Evolutionary conservation across 2,329 filamentous ascomycete species (phyloP).

Genomic region (Colletotrichum chrysophilum): DNA sequence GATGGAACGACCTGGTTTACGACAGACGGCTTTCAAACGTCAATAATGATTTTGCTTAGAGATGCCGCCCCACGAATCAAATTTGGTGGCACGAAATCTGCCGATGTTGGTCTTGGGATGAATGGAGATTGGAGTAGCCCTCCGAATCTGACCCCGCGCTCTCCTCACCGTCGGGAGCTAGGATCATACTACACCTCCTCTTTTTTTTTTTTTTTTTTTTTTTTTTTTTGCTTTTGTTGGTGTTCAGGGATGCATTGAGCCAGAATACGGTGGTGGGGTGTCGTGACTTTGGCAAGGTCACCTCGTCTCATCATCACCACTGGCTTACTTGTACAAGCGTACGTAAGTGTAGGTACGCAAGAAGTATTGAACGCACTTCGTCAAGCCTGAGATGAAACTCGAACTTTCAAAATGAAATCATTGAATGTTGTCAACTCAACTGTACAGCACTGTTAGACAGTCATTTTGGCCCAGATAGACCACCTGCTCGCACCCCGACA

Average conservation of each 20-base stretch:
- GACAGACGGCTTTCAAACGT: background rate
- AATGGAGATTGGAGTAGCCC: background rate
- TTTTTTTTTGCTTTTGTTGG: background rate
- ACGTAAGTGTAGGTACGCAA: background rate
- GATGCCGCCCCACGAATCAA: background rate
- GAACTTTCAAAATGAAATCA: background rate
- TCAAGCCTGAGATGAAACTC: background rate
- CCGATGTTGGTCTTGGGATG: conserved; percentile 1
- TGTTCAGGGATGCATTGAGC: background rate
- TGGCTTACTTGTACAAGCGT: background rate
- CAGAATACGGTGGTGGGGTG: background rate
- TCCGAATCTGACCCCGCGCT: background rate
- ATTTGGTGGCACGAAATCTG: background rate
- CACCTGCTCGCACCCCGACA: background rate
- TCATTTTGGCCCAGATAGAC: background rate
- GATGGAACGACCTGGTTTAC: background rate
- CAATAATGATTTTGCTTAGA: background rate
- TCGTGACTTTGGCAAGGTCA: background rate
- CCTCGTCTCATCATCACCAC: background rate
- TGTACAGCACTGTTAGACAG: background rate
- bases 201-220: too few species aligned
- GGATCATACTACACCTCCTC: background rate
- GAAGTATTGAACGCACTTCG: background rate
- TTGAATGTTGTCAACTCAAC: background rate
- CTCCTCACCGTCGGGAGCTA: background rate